These are phyloP conservation scores for Pleurotus salmoneostramineus DNA, from an alignment of 768 basidiomycete genomes.

Conservation along the genomic window DNA sequence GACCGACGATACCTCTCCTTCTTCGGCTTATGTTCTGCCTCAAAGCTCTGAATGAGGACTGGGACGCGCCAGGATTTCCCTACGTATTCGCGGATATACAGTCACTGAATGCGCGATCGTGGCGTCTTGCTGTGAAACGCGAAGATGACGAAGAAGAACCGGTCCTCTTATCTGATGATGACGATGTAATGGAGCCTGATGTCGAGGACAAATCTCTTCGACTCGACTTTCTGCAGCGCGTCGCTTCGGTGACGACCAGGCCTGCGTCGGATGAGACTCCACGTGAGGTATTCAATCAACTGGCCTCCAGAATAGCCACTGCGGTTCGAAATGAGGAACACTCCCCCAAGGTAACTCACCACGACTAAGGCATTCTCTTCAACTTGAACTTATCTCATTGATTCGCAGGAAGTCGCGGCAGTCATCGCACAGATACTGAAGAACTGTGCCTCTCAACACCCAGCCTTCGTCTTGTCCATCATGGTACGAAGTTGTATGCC, in stretches of 20 bases:
- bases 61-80: slow-evolving; percentile 73
- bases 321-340: slow-evolving; percentile 31
- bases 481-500: slow-evolving; percentile 22
- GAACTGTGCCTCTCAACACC: slow-evolving; percentile 64
- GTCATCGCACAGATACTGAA: slow-evolving; percentile 55
- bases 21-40: slow-evolving; percentile 76
- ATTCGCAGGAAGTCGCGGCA: background rate
- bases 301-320: slow-evolving; percentile 53
- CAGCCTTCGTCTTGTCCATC: slow-evolving; percentile 46
- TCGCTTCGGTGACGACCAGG: slow-evolving; percentile 29
- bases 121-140: background rate
- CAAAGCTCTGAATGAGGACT: slow-evolving; percentile 76
- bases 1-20: slow-evolving; percentile 58
- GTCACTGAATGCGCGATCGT: background rate
- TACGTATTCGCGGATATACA: slow-evolving; percentile 62
- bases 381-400: background rate
- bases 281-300: slow-evolving; percentile 43
- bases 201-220: slow-evolving; percentile 39
- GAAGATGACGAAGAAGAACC: slow-evolving; percentile 6
- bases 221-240: background rate
- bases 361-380: background rate
- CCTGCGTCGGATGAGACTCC: slow-evolving; percentile 59
- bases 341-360: slow-evolving; percentile 43
- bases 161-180: slow-evolving; percentile 20
- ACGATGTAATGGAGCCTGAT: slow-evolving; percentile 53